A percentile compares a stretch with the other conserved stretches of the same genome.
Evolutionary conservation across 1,284 basidiomycete genomes (phyloP).

Genomic region (Ustanciosporium gigantosporum): DNA sequence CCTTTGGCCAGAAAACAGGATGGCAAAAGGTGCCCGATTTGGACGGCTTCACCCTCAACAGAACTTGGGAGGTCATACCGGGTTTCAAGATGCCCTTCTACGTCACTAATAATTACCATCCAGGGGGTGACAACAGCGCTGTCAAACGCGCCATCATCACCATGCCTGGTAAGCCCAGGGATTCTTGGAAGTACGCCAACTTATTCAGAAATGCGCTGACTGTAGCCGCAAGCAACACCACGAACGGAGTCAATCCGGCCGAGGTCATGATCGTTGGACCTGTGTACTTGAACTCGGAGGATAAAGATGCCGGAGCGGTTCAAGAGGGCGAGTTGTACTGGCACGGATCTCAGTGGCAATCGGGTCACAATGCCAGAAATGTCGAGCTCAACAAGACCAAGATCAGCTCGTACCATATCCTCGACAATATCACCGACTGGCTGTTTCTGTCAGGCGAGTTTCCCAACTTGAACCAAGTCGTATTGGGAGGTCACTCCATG

Average conservation of each 20-base stretch:
- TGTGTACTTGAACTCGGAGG: constrained; percentile 42
- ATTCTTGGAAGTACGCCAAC: constrained; percentile 56
- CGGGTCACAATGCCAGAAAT: constrained; percentile 37
- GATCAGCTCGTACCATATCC: constrained; percentile 39
- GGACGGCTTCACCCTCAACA: constrained; percentile 45
- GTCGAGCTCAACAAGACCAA: constrained; percentile 16
- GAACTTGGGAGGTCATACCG: constrained; percentile 28
- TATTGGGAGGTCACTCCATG: constrained; percentile 57
- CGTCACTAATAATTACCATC: constrained; percentile 26
- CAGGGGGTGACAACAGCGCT: constrained; percentile 20
- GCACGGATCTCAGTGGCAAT: constrained; percentile 52
- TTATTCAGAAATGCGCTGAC: constrained; percentile 40
- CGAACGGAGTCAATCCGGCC: constrained; percentile 16
- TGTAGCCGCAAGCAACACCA: constrained; percentile 28
- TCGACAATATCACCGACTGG: constrained; percentile 49
- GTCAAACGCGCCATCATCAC: constrained; percentile 51
- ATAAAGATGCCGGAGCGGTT: constrained; percentile 38
- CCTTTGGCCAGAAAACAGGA: constrained; percentile 7
- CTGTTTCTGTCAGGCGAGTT: constrained; percentile 44
- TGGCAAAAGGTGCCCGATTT: constrained; percentile 37
- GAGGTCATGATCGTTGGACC: constrained; percentile 47
- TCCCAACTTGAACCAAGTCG: constrained; percentile 52
- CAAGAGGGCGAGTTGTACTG: constrained; percentile 32
- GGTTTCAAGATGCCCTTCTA: constrained; percentile 44
- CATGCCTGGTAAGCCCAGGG: constrained; percentile 53